Percentiles rank a stretch among this genome's conserved stretches.
Conservation (phyloP, 2,329 filamentous ascomycete species). For the Colletotrichum incanum region DNA sequence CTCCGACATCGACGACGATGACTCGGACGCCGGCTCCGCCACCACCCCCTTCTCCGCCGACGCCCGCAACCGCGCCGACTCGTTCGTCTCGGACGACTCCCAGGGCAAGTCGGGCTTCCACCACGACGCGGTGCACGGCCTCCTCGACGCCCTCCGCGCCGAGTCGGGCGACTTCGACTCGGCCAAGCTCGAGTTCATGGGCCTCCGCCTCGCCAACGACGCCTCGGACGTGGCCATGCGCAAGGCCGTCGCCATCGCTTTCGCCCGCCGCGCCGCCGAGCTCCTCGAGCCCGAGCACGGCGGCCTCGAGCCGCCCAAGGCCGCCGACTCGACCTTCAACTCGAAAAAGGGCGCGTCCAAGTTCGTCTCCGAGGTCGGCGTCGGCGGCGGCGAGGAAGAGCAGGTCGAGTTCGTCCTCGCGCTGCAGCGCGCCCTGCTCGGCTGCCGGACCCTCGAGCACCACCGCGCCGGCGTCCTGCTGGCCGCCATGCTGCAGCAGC, state of each 20-base stretch:
- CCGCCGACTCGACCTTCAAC: conserved; percentile 74
- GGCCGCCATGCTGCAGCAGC: conserved; percentile 84
- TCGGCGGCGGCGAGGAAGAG: conserved; percentile 78
- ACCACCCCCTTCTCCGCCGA: conserved; percentile 61
- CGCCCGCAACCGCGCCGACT: conserved; percentile 77
- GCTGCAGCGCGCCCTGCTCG: conserved; percentile 84
- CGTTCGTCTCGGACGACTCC: conserved; percentile 81
- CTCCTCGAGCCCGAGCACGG: conserved; percentile 70
- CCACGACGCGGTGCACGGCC: conserved; percentile 86
- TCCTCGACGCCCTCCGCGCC: conserved; percentile 88
- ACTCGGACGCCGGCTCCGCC: conserved; percentile 78
- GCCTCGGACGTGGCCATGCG: conserved; percentile 92
- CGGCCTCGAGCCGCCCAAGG: conserved; percentile 72
- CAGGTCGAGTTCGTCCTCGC: conserved; percentile 89
- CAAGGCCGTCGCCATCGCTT: conserved; percentile 86
- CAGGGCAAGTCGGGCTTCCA: conserved; percentile 80
- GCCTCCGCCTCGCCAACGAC: conserved; percentile 90
- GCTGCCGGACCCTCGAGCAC: conserved; percentile 71
- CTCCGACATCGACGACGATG: conserved; percentile 77
- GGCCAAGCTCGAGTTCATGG: conserved; percentile 91
- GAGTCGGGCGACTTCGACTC: conserved; percentile 84
- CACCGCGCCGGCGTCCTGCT: conserved; percentile 74
- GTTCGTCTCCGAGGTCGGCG: conserved; percentile 73
- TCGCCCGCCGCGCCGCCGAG: conserved; percentile 85
- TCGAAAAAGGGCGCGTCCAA: conserved; percentile 67